These are phyloP conservation scores for Abelmoschus esculentus DNA, from an alignment of 345 rosid species.

Conservation along the genomic window DNA sequence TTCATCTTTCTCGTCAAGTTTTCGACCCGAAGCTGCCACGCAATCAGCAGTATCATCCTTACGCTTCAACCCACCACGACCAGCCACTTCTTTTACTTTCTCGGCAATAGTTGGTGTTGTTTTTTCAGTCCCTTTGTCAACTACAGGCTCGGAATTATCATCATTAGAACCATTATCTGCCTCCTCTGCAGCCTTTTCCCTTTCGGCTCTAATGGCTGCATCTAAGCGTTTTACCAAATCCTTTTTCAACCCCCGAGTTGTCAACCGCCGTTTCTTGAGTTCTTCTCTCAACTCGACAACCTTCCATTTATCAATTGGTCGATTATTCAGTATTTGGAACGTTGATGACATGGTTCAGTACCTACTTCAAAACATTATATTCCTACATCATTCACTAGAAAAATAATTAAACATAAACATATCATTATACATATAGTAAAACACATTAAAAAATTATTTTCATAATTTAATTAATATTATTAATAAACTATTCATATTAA, in stretches of 20 bases:
- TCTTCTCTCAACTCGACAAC: conserved; percentile 91
- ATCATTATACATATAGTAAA: no score
- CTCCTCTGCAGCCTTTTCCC: conserved; percentile 29
- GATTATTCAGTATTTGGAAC: conserved; percentile 56
- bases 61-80: conserved; percentile 21
- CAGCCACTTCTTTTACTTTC: conserved; percentile 11
- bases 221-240: conserved; percentile 78
- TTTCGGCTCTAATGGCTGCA: conserved; percentile 60
- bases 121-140: conserved; percentile 1
- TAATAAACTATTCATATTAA: no score
- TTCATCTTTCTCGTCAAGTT: no score
- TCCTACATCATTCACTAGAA: conserved; percentile 7
- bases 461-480: no score
- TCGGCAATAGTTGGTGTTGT: conserved; percentile 16
- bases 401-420: no score
- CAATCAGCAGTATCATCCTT: conserved; percentile 32
- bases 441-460: no score
- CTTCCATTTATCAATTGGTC: conserved; percentile 90
- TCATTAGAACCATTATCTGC: conserved; percentile 24
- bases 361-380: conserved; percentile 16
- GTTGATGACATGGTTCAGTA: conserved; percentile 52
- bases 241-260: conserved; percentile 73
- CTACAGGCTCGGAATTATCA: conserved; percentile 13
- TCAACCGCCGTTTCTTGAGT: conserved; percentile 65
- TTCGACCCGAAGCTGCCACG: conserved; percentile 22